These are phyloP conservation scores for Lotus japonicus DNA, from an alignment of 306 rosid genomes.

Conservation along the genomic window DNA sequence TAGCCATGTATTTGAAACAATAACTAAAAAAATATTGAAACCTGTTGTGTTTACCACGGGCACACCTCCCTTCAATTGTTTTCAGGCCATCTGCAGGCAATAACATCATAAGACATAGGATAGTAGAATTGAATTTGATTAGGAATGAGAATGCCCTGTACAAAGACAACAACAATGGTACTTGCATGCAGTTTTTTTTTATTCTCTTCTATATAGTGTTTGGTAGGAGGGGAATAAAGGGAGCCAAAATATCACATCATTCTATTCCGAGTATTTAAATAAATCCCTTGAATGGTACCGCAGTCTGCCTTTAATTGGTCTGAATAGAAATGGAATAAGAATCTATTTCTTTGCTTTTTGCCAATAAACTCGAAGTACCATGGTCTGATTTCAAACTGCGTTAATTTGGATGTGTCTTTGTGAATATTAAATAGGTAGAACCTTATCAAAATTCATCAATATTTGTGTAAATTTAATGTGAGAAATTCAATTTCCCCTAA, in stretches of 20 bases:
- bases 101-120: slow-evolving; percentile 13
- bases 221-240: too few species aligned
- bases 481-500: not conserved
- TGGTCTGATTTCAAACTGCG: too few species aligned
- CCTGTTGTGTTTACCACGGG: slow-evolving; percentile 44
- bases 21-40: slow-evolving; percentile 17
- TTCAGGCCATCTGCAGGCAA: slow-evolving; percentile 60
- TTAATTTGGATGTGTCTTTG: too few species aligned
- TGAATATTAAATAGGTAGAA: not conserved
- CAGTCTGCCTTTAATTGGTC: too few species aligned
- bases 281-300: too few species aligned
- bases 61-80: slow-evolving; percentile 75
- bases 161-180: not conserved
- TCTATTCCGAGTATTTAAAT: too few species aligned
- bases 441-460: not conserved
- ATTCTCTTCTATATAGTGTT: not conserved
- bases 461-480: not conserved
- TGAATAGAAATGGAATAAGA: too few species aligned
- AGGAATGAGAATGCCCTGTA: not conserved
- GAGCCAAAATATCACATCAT: too few species aligned
- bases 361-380: too few species aligned
- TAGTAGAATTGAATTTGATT: not conserved
- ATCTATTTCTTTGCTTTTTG: too few species aligned
- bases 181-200: not conserved
- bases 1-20: slow-evolving; percentile 3